Evolutionary conservation across 768 basidiomycete species (phyloP), one percentile per base, ranked within the genome.

Genomic region (Hericium rajendrae): DNA sequence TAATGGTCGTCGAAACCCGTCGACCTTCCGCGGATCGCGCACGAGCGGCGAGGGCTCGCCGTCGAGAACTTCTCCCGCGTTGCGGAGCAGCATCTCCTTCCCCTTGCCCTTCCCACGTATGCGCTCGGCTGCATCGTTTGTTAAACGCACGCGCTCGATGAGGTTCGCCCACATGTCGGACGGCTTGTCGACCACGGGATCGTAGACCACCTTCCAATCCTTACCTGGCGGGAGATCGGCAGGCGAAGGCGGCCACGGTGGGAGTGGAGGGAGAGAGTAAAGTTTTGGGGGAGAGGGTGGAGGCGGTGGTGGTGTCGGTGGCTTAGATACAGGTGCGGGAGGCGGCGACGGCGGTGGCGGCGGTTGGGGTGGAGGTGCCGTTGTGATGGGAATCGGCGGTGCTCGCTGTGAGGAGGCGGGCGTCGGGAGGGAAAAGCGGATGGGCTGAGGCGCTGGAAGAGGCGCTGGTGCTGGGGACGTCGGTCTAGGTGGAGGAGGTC

Each of bases 21-120:
- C 65, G 38, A 70, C 76, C 63, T 71, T 79, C 63, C 85, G 70
- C 16, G 85, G 86, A 71, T 88, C 87, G 37, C 61, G 66, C 12
- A 76, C 68, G 8, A 74, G 67, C 5, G 75, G 65, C 51, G 73
- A 73, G 59, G 59, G 69, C 61, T 73, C 79, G 1, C 71, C 72
- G 3, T 74, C 73, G 51, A 81, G 66, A 6, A 78, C 76, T 60
- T 83, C 78, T 0, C 86, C 86, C 40, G 78, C 78, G 56, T 74
- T 80, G 43, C 86, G 66, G 3, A 71, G 63, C 54, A 86, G 65
- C 38, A 72, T 68, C 67, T 85, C 83, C 66, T 81, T 83, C 3
- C 84, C 84, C 62, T 83, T 84, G 6, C 76, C 78, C 65, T 86
- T 87, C 5, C 81, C 82, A 59, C 76, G 77, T 11, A 86, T 76